Percentiles rank a stretch among this genome's conserved stretches.
Evolutionary conservation across 441 rosid genomes (phyloP).

Genomic region (Manihot esculenta): DNA sequence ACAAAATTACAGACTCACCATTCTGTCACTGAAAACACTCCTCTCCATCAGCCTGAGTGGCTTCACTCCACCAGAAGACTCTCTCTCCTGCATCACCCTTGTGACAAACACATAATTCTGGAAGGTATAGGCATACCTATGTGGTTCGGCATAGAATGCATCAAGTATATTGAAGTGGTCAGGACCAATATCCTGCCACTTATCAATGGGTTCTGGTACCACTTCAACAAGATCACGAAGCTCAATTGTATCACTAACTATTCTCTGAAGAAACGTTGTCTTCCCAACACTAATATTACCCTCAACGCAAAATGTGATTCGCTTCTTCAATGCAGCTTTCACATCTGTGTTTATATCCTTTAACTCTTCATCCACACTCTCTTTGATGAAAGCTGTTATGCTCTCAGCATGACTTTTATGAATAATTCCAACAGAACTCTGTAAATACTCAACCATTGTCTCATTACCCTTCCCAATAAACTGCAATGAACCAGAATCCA

Average conservation of each 20-base stretch:
- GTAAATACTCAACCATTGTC: conserved; percentile 89
- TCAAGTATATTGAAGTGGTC: conserved; percentile 90
- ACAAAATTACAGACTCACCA: conserved; percentile 47
- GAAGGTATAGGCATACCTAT: conserved; percentile 95
- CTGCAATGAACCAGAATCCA: conserved; percentile 27
- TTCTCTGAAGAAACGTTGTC: conserved; percentile 92
- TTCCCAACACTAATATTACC: conserved; percentile 98
- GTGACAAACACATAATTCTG: conserved; percentile 99
- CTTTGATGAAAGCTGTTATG: conserved; percentile 75
- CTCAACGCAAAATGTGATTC: conserved; percentile 93
- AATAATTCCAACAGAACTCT: conserved; percentile 88
- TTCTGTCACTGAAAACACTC: conserved; percentile 95
- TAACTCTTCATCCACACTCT: conserved; percentile 84
- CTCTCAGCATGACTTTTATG: conserved; percentile 96
- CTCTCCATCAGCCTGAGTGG: conserved; percentile 98
- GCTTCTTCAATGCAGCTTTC: conserved; percentile 45
- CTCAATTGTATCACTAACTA: conserved; percentile 92
- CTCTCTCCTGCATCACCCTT: conserved; percentile 98
- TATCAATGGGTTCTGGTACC: conserved; percentile 92
- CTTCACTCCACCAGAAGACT: conserved; percentile 82
- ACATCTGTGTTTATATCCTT: conserved; percentile 55
- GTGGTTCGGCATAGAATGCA: conserved; percentile 91
- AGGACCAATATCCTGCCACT: conserved; percentile 98
- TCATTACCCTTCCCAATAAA: conserved; percentile 64
- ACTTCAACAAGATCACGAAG: conserved; percentile 93